These are phyloP conservation scores for Solanum sitiens DNA, from an alignment of 257 asterid species.

Conservation along the genomic window DNA sequence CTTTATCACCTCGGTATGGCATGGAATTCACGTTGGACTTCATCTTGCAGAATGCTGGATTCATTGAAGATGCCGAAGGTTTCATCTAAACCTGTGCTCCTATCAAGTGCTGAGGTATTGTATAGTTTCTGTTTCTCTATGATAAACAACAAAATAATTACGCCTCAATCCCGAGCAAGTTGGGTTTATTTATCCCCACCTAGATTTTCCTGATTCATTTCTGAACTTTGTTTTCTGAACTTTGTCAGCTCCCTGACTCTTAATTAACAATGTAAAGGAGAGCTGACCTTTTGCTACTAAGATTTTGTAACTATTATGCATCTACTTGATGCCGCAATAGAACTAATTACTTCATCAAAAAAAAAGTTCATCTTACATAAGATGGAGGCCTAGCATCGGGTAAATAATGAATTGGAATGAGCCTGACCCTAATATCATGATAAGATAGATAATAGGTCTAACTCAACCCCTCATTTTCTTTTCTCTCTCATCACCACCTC, in stretches of 20 bases:
- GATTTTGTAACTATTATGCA: no score
- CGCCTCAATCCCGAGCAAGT: not conserved
- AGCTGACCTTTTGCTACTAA: no score
- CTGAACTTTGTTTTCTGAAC: no score
- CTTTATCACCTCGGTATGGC: conserved; percentile 92
- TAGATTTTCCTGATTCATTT: no score
- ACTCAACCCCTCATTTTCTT: not conserved
- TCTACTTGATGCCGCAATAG: no score
- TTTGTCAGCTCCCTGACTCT: no score
- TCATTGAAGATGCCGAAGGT: conserved; percentile 27
- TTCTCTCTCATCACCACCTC: not conserved
- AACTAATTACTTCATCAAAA: no score
- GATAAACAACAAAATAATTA: not conserved
- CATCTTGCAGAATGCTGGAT: conserved; percentile 24
- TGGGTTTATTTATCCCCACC: not conserved
- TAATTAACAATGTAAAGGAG: no score
- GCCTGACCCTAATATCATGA: not conserved
- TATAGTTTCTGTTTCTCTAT: conserved; percentile 2
- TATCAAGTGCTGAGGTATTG: conserved; percentile 57
- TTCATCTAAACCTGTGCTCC: conserved; percentile 48
- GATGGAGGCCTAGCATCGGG: not conserved
- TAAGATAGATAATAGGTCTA: not conserved
- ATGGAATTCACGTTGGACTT: conserved; percentile 78
- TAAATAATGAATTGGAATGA: not conserved
- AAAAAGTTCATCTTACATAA: not conserved